Base-by-base conservation (phyloP, 768 basidiomycete genomes). In the Dictyophora rubrovolvata region DNA sequence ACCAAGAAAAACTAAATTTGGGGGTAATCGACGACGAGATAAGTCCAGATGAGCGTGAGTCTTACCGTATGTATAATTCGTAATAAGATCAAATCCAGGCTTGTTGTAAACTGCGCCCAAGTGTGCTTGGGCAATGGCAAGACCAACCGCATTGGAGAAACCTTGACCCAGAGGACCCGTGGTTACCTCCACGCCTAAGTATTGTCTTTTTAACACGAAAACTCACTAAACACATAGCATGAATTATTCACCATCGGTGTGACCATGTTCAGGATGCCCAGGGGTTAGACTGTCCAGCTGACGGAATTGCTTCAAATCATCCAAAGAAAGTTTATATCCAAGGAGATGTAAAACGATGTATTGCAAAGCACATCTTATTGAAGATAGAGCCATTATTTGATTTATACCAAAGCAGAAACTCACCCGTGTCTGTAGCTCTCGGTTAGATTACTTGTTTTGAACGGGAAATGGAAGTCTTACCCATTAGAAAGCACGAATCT, bases 401-500 rank as follows among this genome's bases (percentile, higher is more conserved):
- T n/a, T 47, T 56, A 10, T n/a, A 7, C 28, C 8, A 36, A 36
- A 48, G 33, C 10, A 42, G 23, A 57, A 35, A 78, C 85, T 75
- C 71, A 90, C 87, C 84, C 88, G 69, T 90, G 89, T 63, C 88
- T 89, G 53, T 34, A 49, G 16, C 56, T 42, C 12, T 34, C 48
- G 53, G 54, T 62, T 60, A 55, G 52, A 52, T 50, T 62, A 18
- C 69, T 48, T 59, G 55, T 59, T 53, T 60, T 55, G 63, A 61
- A 12, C 50, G 47, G 48, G 16, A 1, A 16, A 42, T 34, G 11
- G 34, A 18, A 42, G 53, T 73, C 86, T 64, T 72, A 93, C 84
- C 93, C 93, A 69, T 95, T 95, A 64, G 93, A 96, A 64, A 96
- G 84, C 61, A 97, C 93, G 67, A 95, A 97, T 73, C 93, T 86